A percentile compares a stretch with the other conserved stretches of the same genome.
These are phyloP conservation scores for Aspergillus wentii DNA, from an alignment of 495 filamentous ascomycete genomes.

Conservation along the genomic window DNA sequence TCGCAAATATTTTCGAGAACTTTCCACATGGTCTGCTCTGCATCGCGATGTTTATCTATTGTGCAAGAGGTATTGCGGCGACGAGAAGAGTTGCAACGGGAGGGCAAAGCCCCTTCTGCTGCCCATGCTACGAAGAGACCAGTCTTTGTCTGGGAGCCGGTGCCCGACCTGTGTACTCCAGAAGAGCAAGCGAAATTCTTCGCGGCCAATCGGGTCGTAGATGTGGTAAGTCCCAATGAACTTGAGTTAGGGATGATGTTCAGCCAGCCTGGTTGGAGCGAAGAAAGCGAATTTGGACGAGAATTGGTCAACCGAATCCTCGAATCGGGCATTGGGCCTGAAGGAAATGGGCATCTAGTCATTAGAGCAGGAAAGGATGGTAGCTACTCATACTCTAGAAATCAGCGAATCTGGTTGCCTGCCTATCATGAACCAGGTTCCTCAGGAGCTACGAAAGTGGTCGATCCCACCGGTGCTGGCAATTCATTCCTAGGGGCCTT, in stretches of 20 bases:
- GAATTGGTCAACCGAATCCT: slow-evolving; percentile 55
- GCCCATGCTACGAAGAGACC: slow-evolving; percentile 39
- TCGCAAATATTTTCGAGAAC: slow-evolving; percentile 62
- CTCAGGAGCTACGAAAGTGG: slow-evolving; percentile 46
- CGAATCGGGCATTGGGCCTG: slow-evolving; percentile 41
- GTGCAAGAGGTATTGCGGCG: slow-evolving; percentile 55
- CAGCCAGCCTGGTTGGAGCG: slow-evolving; percentile 50
- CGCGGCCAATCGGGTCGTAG: slow-evolving; percentile 64
- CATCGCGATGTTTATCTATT: slow-evolving; percentile 69
- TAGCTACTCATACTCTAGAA: slow-evolving; percentile 45
- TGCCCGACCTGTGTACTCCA: slow-evolving; percentile 80
- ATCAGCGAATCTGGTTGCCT: slow-evolving; percentile 43
- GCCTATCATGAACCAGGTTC: slow-evolving; percentile 48
- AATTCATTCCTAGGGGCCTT: slow-evolving; percentile 88
- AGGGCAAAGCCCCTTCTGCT: slow-evolving; percentile 19
- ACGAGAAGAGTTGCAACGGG: slow-evolving; percentile 30
- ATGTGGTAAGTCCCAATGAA: slow-evolving; percentile 88
- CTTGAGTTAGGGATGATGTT: slow-evolving; percentile 79
- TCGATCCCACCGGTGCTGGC: slow-evolving; percentile 94
- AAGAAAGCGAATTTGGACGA: slow-evolving; percentile 39
- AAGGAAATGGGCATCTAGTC: slow-evolving; percentile 43
- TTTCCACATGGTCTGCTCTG: slow-evolving; percentile 85
- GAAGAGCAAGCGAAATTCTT: slow-evolving; percentile 69
- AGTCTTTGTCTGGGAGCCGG: slow-evolving; percentile 90
- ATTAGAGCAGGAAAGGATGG: slow-evolving; percentile 55